Evolutionary conservation across 805 yeast species (phyloP), one percentile per base, ranked within the genome.

Genomic region (Hanseniaspora valbyensis): DNA sequence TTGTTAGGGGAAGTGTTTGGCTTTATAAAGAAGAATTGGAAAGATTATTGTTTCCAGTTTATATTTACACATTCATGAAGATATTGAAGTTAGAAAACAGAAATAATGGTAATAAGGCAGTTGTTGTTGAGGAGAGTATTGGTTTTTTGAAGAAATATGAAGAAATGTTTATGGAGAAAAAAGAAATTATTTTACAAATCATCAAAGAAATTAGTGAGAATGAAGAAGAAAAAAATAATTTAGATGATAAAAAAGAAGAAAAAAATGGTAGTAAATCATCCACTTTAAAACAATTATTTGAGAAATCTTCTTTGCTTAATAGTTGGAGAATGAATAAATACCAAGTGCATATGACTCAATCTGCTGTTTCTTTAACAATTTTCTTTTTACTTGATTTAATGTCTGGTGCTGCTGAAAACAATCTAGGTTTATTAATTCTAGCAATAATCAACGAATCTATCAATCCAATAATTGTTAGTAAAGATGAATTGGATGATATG

Each of bases 1-100:
- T 97, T 97, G 84, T 86, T 37, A 95, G 87, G 57, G 74, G 86
- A 16, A 87, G 96, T 0, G 72, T 92, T 58, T 98, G 90, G 64
- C 74, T 92, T 66, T 92, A 92, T 66, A 83, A 78, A 65, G 88
- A 94, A 16, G 96, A 92, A 65, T 72, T 92, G 54, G 76, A 81
- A 52, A 77, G 92, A 56, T 75, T 90, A 39, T 68, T 90, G 57
- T 92, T 84, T 63, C 99, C 99, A 5, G 72, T 92, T n/a, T 92
- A 89, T 66, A 82, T 90, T 46, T 95, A 90, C 64, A 77, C 87
- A 58, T 92, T 78, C 62, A 70, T 92, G 54, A 90, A 87, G 58
- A 72, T 92, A 52, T 78, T 90, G 13, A 40, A 33, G 25, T 24
- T 48, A n/a, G 51, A 48, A 26, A 48, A 48, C 21, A 48, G 34